phyloP scores from a whole-genome alignment of 108 stramenopile species.

The Pseudonitzschia multistriata region DNA sequence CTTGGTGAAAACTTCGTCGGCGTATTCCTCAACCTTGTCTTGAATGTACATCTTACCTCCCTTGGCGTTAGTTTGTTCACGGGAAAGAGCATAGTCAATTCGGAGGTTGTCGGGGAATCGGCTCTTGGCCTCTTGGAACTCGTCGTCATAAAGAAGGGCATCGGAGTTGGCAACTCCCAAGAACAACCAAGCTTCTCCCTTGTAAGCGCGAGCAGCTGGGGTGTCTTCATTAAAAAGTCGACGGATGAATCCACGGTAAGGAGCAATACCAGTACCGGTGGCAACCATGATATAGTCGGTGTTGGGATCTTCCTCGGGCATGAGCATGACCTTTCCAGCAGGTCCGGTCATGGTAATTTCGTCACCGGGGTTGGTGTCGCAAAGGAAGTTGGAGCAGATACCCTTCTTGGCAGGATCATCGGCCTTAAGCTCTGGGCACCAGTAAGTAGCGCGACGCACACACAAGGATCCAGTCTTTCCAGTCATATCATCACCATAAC shows the following conservation, averaged over 20 bases:
- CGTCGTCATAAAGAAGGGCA: slow-evolving; percentile 95
- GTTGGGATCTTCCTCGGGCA: slow-evolving; percentile 93
- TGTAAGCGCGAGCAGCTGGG: slow-evolving; percentile 86
- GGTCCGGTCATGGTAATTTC: slow-evolving; percentile 92
- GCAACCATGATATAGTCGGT: slow-evolving; percentile 98
- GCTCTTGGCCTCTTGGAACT: slow-evolving; percentile 90
- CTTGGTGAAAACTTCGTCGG: slow-evolving; percentile 90
- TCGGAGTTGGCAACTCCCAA: slow-evolving; percentile 96
- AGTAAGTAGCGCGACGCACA: slow-evolving; percentile 95
- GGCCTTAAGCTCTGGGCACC: slow-evolving; percentile 91
- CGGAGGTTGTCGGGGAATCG: slow-evolving; percentile 89
- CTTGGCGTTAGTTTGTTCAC: slow-evolving; percentile 91
- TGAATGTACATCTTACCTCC: slow-evolving; percentile 99
- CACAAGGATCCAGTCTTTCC: slow-evolving; percentile 95
- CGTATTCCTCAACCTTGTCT: slow-evolving; percentile 96
- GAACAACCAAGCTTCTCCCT: slow-evolving; percentile 97
- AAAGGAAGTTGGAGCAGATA: slow-evolving; percentile 97
- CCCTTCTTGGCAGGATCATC: slow-evolving; percentile 99
- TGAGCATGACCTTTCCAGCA: slow-evolving; percentile 97
- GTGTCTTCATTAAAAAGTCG: slow-evolving; percentile 95
- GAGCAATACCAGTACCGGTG: slow-evolving; percentile 97
- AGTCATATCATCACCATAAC: slow-evolving; percentile 98
- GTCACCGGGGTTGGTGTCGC: slow-evolving; percentile 91
- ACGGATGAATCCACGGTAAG: slow-evolving; percentile 95
- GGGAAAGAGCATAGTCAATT: slow-evolving; percentile 92